Percentiles rank a stretch among this genome's conserved stretches.
phyloP scores from a whole-genome alignment of 2,329 filamentous ascomycete species.

The Colletotrichum gloeosporioides region DNA sequence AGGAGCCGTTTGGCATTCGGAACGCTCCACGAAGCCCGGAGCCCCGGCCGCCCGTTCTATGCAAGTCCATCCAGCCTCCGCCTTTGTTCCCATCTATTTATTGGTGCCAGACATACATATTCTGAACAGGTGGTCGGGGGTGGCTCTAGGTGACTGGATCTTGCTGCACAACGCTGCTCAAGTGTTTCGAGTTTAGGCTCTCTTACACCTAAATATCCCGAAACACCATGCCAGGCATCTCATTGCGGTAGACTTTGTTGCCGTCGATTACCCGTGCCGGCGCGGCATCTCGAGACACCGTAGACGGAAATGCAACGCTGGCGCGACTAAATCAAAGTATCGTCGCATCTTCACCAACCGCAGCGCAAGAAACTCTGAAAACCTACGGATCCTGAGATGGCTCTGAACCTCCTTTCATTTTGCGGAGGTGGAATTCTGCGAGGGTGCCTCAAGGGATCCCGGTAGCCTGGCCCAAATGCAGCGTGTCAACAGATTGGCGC shows the following conservation, averaged over 20 bases:
- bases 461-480: not conserved
- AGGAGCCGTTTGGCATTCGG: not conserved
- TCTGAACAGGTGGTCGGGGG: not conserved
- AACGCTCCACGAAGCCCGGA: not conserved
- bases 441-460: not conserved
- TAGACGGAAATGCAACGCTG: not conserved
- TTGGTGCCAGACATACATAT: not conserved
- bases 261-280: not conserved
- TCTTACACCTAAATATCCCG: not conserved
- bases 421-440: not conserved
- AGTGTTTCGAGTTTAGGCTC: conserved; percentile 9
- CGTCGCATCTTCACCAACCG: not conserved
- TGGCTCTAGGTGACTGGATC: not conserved
- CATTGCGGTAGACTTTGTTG: not conserved
- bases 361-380: not conserved
- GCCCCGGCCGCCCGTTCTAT: not conserved
- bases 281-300: not conserved
- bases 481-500: not conserved
- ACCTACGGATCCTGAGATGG: not conserved
- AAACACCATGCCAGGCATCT: not conserved
- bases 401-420: conserved; percentile 6
- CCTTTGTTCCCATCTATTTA: not conserved
- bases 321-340: not conserved
- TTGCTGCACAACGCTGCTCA: not conserved
- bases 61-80: not conserved